phyloP scores from a whole-genome alignment of 2,329 filamentous ascomycete genomes.

The Penicillium sp. region DNA sequence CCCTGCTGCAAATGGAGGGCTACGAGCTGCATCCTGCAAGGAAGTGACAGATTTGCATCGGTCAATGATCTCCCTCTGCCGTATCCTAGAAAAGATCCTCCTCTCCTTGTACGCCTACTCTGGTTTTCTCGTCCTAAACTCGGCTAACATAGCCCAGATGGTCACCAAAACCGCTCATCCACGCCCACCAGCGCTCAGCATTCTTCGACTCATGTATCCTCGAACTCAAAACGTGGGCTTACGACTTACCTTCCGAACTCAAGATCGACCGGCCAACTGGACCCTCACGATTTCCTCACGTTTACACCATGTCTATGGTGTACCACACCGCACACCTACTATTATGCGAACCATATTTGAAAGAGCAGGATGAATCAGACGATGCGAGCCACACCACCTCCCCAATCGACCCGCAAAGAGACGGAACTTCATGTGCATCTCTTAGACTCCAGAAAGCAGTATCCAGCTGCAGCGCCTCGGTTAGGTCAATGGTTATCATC shows the following conservation, averaged over 20 bases:
- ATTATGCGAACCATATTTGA: slow-evolving; percentile 31
- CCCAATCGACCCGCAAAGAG: background rate
- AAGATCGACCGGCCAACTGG: slow-evolving; percentile 25
- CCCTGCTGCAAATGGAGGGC: slow-evolving; percentile 16
- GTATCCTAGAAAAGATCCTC: slow-evolving; percentile 34
- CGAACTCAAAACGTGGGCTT: slow-evolving; percentile 36
- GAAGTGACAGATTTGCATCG: slow-evolving; percentile 22
- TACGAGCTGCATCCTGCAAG: slow-evolving; percentile 16
- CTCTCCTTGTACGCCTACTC: slow-evolving; percentile 25
- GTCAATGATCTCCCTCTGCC: slow-evolving; percentile 29
- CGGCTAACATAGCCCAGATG: slow-evolving; percentile 19
- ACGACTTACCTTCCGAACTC: slow-evolving; percentile 32
- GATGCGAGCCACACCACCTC: background rate
- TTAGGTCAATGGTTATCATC: slow-evolving; percentile 24
- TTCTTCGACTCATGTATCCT: slow-evolving; percentile 34
- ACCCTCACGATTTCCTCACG: slow-evolving; percentile 26
- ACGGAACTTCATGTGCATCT: background rate
- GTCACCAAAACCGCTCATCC: slow-evolving; percentile 29
- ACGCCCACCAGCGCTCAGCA: slow-evolving; percentile 18
- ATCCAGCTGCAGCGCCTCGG: slow-evolving; percentile 21
- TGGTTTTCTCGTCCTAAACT: background rate
- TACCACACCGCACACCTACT: slow-evolving; percentile 36
- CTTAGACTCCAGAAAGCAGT: slow-evolving; percentile 8
- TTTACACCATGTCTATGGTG: slow-evolving; percentile 35
- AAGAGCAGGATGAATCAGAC: background rate